Evolutionary conservation across 805 yeast species (phyloP).

Genomic region (Zygosaccharomyces pseudorouxii): DNA sequence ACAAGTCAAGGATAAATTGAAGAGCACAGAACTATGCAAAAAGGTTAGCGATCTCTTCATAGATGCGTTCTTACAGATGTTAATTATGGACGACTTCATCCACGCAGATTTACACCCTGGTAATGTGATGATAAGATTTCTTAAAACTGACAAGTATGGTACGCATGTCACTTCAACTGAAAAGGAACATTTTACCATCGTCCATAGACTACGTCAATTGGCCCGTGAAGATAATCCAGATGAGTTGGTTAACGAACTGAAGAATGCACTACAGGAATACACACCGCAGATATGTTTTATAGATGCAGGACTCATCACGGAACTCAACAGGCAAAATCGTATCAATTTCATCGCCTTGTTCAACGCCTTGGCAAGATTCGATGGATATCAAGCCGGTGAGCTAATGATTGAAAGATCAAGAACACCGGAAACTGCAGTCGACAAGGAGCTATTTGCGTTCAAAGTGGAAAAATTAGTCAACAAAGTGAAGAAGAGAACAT

Average conservation of each 20-base stretch:
- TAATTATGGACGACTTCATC: slow-evolving; percentile 85
- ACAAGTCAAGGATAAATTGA: slow-evolving; percentile 36
- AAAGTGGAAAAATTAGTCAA: slow-evolving; percentile 81
- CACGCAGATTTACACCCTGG: slow-evolving; percentile 99
- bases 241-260: slow-evolving; percentile 40
- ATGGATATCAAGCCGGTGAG: slow-evolving; percentile 93
- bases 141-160: slow-evolving; percentile 41
- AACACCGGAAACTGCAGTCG: slow-evolving; percentile 87
- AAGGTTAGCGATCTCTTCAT: slow-evolving; percentile 75
- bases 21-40: slow-evolving; percentile 47
- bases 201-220: slow-evolving; percentile 16
- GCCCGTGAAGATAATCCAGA: slow-evolving; percentile 16
- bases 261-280: slow-evolving; percentile 53
- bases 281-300: slow-evolving; percentile 84
- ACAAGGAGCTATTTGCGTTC: slow-evolving; percentile 78
- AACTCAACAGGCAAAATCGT: slow-evolving; percentile 70
- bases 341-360: slow-evolving; percentile 85
- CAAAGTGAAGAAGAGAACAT: slow-evolving; percentile 79
- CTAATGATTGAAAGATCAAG: slow-evolving; percentile 91
- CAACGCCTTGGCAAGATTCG: slow-evolving; percentile 82
- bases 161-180: slow-evolving; percentile 30
- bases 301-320: slow-evolving; percentile 93
- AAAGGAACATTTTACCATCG: slow-evolving; percentile 20
- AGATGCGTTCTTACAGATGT: slow-evolving; percentile 89
- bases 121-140: slow-evolving; percentile 73